phyloP scores from a whole-genome alignment of 331 rosid species.

The Dryas integrifolia region DNA sequence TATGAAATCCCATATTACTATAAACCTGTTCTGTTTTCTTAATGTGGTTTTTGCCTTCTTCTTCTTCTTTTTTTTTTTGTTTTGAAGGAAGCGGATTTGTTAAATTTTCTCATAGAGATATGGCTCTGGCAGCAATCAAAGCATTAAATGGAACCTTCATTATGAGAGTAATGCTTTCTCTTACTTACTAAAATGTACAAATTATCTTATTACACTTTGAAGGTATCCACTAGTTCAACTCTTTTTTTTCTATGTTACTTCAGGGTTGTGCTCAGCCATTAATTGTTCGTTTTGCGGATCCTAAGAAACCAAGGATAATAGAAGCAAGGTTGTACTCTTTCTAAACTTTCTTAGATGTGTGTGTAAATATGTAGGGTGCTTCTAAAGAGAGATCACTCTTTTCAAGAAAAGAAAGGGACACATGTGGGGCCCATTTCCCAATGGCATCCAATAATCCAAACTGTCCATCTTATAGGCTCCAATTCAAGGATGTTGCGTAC shows the following conservation, averaged over 20 bases:
- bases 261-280: constrained; percentile 86
- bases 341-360: constrained; percentile 15
- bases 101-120: constrained; percentile 60
- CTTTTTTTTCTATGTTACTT: constrained; percentile 14
- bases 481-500: not conserved
- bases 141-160: constrained; percentile 61
- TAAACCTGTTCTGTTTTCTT: not conserved
- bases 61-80: constrained; percentile 25
- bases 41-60: constrained; percentile 15
- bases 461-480: not conserved
- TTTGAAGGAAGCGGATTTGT: constrained; percentile 75
- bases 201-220: constrained; percentile 18
- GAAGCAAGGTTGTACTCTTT: constrained; percentile 65
- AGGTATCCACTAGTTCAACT: constrained; percentile 25
- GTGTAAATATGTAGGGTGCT: not conserved
- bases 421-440: not conserved
- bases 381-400: not conserved
- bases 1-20: not conserved
- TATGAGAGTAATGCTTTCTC: constrained; percentile 61
- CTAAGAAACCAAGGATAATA: constrained; percentile 66
- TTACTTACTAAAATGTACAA: constrained; percentile 15
- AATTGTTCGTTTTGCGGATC: constrained; percentile 88
- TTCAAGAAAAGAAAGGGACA: not conserved
- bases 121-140: constrained; percentile 79
- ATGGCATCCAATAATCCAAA: not conserved